Percentiles rank a stretch among this genome's conserved stretches.
These are phyloP conservation scores for Powellomyces hirtus DNA, from an alignment of 192 early-diverging fungal species.

Conservation along the genomic window DNA sequence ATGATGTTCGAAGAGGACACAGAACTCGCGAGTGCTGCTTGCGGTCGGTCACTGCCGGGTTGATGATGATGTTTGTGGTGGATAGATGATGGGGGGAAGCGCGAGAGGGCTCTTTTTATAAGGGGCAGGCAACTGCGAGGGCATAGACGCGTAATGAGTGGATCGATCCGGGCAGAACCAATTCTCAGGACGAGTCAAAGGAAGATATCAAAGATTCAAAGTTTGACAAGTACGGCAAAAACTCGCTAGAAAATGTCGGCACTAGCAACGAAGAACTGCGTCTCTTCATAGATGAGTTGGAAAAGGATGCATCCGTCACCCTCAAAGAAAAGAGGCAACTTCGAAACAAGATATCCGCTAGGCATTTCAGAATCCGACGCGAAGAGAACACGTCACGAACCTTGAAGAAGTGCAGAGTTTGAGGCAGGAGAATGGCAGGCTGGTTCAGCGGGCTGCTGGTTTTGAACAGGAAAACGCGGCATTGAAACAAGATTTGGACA, in stretches of 20 bases:
- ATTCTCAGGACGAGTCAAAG: no score
- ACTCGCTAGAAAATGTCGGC: background rate
- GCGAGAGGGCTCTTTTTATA: no score
- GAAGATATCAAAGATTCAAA: no score
- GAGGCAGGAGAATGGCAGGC: background rate
- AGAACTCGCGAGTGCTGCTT: no score
- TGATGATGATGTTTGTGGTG: no score
- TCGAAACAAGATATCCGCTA: conserved; percentile 7
- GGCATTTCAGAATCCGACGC: background rate
- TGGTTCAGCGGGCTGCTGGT: background rate
- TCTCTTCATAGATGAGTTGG: background rate
- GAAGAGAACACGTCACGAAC: background rate
- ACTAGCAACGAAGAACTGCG: background rate
- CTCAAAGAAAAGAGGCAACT: background rate
- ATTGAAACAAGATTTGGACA: no score
- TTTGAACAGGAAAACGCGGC: background rate
- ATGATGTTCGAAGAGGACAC: no score
- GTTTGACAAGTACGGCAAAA: background rate
- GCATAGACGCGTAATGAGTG: no score
- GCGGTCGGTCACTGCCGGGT: no score
- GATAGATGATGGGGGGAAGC: no score
- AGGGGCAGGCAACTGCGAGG: no score
- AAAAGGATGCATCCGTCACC: background rate
- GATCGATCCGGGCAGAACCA: no score
- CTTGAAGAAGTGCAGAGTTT: background rate